A percentile compares a stretch with the other conserved stretches of the same genome.
Evolutionary conservation across 176 grass and related monocot genomes (phyloP).

Genomic region (Tillandsia fasciculata): DNA sequence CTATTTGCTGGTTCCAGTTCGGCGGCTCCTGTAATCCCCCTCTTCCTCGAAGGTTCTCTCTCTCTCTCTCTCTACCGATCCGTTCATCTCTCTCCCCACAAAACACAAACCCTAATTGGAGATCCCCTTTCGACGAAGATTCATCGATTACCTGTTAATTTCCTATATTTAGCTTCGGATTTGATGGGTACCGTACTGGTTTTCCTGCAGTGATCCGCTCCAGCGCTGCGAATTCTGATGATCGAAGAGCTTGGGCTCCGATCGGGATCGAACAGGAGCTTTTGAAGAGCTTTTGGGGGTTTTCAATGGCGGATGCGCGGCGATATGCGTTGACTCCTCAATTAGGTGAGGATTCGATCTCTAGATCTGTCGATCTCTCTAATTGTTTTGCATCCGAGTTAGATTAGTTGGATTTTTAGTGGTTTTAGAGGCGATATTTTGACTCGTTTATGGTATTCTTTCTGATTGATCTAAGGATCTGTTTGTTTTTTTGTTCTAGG

Average conservation of each 20-base stretch:
- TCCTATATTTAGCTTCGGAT: not conserved
- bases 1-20: not conserved
- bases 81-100: not conserved
- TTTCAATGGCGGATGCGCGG: constrained; percentile 25
- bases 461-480: too few species aligned
- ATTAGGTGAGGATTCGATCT: constrained; percentile 22
- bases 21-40: not conserved
- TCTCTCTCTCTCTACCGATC: not conserved
- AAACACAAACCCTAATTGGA: not conserved
- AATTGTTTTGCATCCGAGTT: not conserved
- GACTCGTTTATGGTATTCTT: too few species aligned
- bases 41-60: constrained; percentile 10
- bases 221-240: constrained; percentile 15
- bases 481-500: too few species aligned
- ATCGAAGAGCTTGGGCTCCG: constrained; percentile 12
- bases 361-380: not conserved
- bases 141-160: constrained; percentile 3
- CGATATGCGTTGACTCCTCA: constrained; percentile 39
- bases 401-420: not conserved
- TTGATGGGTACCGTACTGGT: not conserved
- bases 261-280: constrained; percentile 1
- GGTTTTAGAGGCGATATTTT: not conserved
- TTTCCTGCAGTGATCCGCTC: not conserved
- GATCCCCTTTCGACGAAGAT: constrained; percentile 24
- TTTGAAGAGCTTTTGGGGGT: not conserved